Conservation (phyloP, 1,284 basidiomycete genomes). For the Cronartium quercuum region DNA sequence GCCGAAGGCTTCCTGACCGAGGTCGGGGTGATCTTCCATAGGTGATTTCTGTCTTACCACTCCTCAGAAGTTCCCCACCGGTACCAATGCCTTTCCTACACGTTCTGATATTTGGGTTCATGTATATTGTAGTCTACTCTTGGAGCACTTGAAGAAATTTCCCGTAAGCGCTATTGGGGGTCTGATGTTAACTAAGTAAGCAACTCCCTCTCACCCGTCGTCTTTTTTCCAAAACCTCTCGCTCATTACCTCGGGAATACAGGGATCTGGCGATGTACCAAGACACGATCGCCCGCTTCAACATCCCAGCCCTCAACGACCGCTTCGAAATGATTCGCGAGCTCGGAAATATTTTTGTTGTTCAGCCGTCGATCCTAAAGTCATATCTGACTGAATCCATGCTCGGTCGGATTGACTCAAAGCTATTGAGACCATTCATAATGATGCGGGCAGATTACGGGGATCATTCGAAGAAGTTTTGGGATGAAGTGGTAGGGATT, state of each 20-base stretch:
- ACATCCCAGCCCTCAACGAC: constrained; percentile 74
- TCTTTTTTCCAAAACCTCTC: background rate
- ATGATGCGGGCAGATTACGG: constrained; percentile 75
- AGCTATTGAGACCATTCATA: constrained; percentile 82
- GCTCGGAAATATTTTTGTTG: constrained; percentile 92
- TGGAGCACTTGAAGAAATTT: constrained; percentile 94
- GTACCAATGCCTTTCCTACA: too few species aligned
- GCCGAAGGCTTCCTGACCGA: constrained; percentile 84
- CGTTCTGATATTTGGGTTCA: constrained; percentile 1
- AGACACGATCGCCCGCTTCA: constrained; percentile 75
- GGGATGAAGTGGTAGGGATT: constrained; percentile 37
- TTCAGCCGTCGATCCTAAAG: constrained; percentile 82
- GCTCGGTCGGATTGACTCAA: constrained; percentile 80
- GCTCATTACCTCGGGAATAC: constrained; percentile 7
- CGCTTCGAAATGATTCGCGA: constrained; percentile 98
- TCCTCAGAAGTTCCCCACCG: background rate
- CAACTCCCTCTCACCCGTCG: constrained; percentile 41
- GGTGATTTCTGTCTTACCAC: constrained; percentile 53
- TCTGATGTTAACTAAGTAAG: constrained; percentile 92
- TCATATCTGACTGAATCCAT: constrained; percentile 88
- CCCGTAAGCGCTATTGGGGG: constrained; percentile 94
- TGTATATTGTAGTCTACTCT: constrained; percentile 60
- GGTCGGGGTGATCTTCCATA: constrained; percentile 88
- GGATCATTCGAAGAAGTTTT: constrained; percentile 42
- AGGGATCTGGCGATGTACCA: constrained; percentile 97